These are phyloP conservation scores for Vicia faba DNA, from an alignment of 306 rosid species.

Conservation along the genomic window DNA sequence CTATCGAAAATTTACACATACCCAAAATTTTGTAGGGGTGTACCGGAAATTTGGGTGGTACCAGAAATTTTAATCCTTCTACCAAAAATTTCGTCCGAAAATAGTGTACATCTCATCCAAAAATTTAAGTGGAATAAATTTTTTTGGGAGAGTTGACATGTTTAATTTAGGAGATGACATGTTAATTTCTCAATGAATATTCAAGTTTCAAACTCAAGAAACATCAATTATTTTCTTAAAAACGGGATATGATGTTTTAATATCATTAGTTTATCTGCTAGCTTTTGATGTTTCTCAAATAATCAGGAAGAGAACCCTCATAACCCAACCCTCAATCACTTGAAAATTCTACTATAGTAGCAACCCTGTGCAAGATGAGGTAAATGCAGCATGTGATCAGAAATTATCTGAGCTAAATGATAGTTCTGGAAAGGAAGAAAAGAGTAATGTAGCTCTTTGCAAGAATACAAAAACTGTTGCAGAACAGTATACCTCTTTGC, in stretches of 20 bases:
- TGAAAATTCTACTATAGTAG: conserved; percentile 43
- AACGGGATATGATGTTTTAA: conserved; percentile 2
- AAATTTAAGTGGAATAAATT: no score
- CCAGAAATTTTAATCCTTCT: no score
- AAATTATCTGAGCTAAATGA: conserved; percentile 49
- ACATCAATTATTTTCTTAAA: not conserved
- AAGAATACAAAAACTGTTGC: conserved; percentile 86
- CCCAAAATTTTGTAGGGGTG: no score
- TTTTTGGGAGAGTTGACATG: no score
- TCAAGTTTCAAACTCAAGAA: not conserved
- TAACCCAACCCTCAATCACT: conserved; percentile 42
- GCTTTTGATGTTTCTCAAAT: conserved; percentile 22
- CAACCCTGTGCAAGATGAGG: conserved; percentile 40
- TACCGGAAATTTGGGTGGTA: no score
- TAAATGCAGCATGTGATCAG: conserved; percentile 42
- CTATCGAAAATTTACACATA: no score
- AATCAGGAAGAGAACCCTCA: conserved; percentile 41
- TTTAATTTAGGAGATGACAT: no score
- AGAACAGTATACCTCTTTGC: conserved; percentile 88
- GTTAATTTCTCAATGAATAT: conserved; percentile 28
- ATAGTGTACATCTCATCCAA: no score
- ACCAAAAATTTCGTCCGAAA: no score
- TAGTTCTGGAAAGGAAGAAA: conserved; percentile 59
- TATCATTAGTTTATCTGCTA: conserved; percentile 16
- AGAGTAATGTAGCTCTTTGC: conserved; percentile 72